Conservation (phyloP, 495 filamentous ascomycete genomes). For the Hyphodiscus hymeniophilus region DNA sequence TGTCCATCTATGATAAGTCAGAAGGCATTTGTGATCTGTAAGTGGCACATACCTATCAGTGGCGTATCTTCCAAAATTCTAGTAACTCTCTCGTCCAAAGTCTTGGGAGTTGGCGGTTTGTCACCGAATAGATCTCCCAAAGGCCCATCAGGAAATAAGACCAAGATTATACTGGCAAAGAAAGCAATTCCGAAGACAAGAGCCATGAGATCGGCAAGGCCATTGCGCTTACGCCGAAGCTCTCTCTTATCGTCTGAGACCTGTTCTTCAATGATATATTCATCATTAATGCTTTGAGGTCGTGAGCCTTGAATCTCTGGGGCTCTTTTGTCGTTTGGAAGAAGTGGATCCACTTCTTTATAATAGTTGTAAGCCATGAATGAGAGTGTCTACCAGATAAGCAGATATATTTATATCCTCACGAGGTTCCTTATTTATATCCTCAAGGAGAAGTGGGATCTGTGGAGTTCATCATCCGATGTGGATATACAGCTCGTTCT, state of each 20-base stretch:
- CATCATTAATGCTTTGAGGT: constrained; percentile 16
- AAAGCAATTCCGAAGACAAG: constrained; percentile 3
- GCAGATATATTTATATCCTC: neutral
- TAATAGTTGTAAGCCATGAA: constrained; percentile 13
- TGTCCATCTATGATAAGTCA: constrained; percentile 65
- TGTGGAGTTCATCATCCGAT: neutral
- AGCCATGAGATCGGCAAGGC: neutral
- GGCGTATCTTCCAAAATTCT: constrained; percentile 65
- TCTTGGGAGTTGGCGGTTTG: constrained; percentile 22
- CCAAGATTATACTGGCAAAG: neutral
- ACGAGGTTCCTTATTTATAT: too few species aligned
- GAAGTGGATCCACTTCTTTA: constrained; percentile 16
- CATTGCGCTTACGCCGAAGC: neutral
- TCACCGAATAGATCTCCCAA: neutral
- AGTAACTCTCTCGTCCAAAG: constrained; percentile 57
- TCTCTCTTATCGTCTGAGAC: neutral
- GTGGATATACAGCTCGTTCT: neutral
- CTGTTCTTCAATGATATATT: neutral
- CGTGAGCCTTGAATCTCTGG: constrained; percentile 18
- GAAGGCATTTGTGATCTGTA: constrained; percentile 4
- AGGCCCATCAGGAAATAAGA: constrained; percentile 14
- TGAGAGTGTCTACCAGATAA: neutral
- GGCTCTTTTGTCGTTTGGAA: constrained; percentile 13
- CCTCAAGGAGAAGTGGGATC: neutral
- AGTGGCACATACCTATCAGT: constrained; percentile 55